Percentiles rank a stretch among this genome's conserved stretches.
Conservation (phyloP, 139 green algal genomes). For the Trebouxia sp. region DNA sequence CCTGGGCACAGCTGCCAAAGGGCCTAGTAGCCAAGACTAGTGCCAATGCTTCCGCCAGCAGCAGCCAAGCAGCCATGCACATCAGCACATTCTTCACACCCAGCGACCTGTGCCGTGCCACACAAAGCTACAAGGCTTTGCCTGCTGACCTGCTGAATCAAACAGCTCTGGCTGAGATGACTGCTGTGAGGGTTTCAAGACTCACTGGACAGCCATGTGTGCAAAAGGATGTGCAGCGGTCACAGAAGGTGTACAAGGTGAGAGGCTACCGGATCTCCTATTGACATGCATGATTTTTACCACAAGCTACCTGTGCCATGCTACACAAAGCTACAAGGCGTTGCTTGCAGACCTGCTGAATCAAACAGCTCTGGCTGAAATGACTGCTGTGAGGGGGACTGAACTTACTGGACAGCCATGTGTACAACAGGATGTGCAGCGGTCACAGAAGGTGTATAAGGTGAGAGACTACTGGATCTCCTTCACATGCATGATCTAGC, state of each 20-base stretch:
- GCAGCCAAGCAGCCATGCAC: neutral
- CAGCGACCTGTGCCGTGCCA: neutral
- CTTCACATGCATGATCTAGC: neutral
- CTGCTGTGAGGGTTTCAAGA: neutral
- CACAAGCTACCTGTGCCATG: neutral
- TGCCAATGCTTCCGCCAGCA: neutral
- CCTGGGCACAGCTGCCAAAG: neutral
- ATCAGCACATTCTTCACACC: neutral
- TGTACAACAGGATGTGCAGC: neutral
- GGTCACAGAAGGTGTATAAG: neutral
- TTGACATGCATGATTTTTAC: neutral
- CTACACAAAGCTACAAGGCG: conserved; percentile 1
- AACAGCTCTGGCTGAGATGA: neutral
- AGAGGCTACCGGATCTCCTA: too few species aligned
- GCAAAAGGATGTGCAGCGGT: neutral
- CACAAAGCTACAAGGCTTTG: conserved; percentile 9
- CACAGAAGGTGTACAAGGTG: neutral
- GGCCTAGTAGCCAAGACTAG: neutral
- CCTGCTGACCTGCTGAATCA: neutral
- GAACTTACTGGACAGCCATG: neutral
- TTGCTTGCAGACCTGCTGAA: neutral
- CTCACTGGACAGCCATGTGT: neutral
- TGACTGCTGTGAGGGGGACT: neutral
- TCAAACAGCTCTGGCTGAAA: neutral
- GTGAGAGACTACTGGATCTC: too few species aligned